Percentiles rank a stretch among this genome's conserved stretches.
Conservation (phyloP, 306 rosid genomes). For the Castanea mollissima region DNA sequence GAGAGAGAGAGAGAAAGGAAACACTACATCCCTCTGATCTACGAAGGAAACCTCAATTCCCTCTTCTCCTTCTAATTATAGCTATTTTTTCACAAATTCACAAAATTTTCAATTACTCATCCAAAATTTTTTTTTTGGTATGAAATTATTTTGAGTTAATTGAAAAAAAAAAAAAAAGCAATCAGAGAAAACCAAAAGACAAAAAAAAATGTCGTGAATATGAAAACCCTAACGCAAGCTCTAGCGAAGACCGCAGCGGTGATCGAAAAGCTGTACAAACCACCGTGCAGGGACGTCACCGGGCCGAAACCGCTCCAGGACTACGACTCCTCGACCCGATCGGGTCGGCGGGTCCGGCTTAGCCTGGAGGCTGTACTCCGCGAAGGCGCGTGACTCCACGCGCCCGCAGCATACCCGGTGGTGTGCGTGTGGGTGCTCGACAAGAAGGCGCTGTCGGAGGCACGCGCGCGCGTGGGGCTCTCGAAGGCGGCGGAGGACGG, state of each 20-base stretch:
- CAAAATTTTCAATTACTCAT: no score
- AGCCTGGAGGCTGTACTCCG: slow-evolving; percentile 82
- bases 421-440: slow-evolving; percentile 95
- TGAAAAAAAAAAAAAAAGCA: no score
- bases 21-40: slow-evolving; percentile 8
- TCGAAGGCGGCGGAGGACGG: slow-evolving; percentile 80
- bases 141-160: no score
- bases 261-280: slow-evolving; percentile 82
- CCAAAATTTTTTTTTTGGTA: no score
- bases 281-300: slow-evolving; percentile 96
- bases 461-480: slow-evolving; percentile 66
- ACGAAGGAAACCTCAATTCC: not conserved
- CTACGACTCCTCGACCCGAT: slow-evolving; percentile 88
- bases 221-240: slow-evolving; percentile 96
- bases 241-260: slow-evolving; percentile 97
- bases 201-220: slow-evolving; percentile 75
- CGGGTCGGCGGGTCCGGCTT: slow-evolving; percentile 90
- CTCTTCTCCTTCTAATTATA: not conserved
- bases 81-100: no score
- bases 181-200: no score
- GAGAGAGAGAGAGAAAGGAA: not conserved
- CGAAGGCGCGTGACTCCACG: slow-evolving; percentile 69
- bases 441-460: slow-evolving; percentile 69
- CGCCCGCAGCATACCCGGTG: slow-evolving; percentile 81
- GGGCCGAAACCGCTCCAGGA: slow-evolving; percentile 94